A percentile compares a stretch with the other conserved stretches of the same genome.
Evolutionary conservation across 768 basidiomycete species (phyloP).

Genomic region (Amanita thiersii): DNA sequence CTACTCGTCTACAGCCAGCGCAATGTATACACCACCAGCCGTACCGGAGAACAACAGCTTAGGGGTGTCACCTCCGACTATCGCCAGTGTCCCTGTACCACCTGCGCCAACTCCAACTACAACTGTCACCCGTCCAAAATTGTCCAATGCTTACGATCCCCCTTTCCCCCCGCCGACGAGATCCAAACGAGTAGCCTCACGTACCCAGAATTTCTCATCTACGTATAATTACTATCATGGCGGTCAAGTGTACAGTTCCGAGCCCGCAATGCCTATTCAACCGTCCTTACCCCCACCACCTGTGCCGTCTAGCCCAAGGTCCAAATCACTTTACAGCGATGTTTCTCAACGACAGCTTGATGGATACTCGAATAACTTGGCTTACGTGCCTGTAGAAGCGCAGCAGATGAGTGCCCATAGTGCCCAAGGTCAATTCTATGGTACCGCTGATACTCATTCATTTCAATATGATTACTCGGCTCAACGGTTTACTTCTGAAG

Average conservation of each 20-base stretch:
- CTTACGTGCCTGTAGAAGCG: not conserved
- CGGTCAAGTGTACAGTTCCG: not conserved
- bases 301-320: not conserved
- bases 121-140: conserved; percentile 52
- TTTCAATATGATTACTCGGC: no score
- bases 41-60: not conserved
- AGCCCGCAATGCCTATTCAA: conserved; percentile 5
- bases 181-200: conserved; percentile 5
- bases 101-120: conserved; percentile 30
- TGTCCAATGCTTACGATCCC: conserved; percentile 70
- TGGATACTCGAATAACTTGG: conserved; percentile 1
- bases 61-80: conserved; percentile 9
- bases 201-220: conserved; percentile 2
- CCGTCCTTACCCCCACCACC: not conserved
- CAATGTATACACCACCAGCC: not conserved
- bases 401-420: not conserved
- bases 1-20: not conserved
- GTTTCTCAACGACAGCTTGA: not conserved
- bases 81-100: conserved; percentile 16
- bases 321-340: not conserved
- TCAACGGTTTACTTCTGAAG: no score
- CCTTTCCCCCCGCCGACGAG: conserved; percentile 50
- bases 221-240: conserved; percentile 1
- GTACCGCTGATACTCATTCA: no score
- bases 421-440: not conserved